These are phyloP conservation scores for Aspergillus udagawae DNA, from an alignment of 2,329 filamentous ascomycete species.

Conservation along the genomic window DNA sequence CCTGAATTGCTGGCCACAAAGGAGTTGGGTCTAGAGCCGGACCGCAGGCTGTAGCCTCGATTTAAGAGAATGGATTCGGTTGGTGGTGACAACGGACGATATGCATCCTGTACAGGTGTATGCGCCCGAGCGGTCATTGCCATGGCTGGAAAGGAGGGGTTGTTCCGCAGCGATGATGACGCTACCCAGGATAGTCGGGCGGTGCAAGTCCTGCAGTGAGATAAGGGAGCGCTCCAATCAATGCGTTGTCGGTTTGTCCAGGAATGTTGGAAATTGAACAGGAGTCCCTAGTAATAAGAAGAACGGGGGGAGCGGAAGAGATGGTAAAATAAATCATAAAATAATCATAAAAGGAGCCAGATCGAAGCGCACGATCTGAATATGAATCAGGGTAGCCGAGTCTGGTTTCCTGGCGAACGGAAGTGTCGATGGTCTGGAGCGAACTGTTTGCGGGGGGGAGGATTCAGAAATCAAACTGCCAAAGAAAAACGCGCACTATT, in stretches of 20 bases:
- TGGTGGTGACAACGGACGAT: constrained; percentile 26
- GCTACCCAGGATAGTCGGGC: neutral
- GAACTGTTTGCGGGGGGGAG: constrained; percentile 26
- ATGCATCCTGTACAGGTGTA: constrained; percentile 38
- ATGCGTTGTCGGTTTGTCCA: neutral
- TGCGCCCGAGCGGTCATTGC: constrained; percentile 35
- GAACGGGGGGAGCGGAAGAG: neutral
- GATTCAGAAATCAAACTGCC: neutral
- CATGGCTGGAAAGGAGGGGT: constrained; percentile 26
- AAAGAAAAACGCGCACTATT: neutral
- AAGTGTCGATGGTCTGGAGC: constrained; percentile 15
- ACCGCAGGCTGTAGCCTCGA: constrained; percentile 29
- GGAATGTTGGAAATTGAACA: neutral
- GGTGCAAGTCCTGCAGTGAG: neutral
- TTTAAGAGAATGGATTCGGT: constrained; percentile 27
- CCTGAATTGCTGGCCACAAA: constrained; percentile 34
- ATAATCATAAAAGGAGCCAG: neutral
- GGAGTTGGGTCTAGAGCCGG: constrained; percentile 39
- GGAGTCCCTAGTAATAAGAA: neutral
- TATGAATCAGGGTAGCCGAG: constrained; percentile 5
- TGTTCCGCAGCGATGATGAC: constrained; percentile 1
- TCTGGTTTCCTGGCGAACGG: constrained; percentile 32
- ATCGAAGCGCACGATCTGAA: neutral
- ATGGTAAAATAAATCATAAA: neutral
- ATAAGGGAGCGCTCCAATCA: neutral